Base-by-base conservation (phyloP, 352 stramenopile species). In the Globisporangium carolinianum region DNA sequence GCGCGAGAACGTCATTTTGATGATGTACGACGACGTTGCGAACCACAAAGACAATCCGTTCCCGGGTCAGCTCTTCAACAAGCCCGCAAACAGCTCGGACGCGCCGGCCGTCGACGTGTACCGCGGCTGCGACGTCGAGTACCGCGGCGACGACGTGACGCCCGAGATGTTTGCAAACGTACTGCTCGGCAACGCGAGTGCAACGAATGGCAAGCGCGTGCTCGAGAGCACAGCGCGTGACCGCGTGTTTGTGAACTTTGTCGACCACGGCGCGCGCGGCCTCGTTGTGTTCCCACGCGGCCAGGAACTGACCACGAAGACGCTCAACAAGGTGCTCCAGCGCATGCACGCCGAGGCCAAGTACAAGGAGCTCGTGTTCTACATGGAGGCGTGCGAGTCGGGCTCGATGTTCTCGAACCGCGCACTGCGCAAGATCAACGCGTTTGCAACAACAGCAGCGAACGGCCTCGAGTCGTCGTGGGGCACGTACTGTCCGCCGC, bases 11-110 rank as follows among this genome's bases (percentile, higher is more conserved):
- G 87, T 97, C 41, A 80, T 97, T 57, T 79, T 96, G 45, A 96
- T 97, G 88, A 96, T 93, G 83, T 96, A 94, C 71, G 87, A 97
- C 65, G 91, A 97, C 62, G 83, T 91, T n/a, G 87, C 89, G 0
- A 66, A 65, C 58, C 73, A 81, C 66, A 48, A 74, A n/a, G 61
- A 75, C 37, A 97, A 97, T 53, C 89, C 91, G 35, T 94, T 93
- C 62, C 81, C 82, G 0, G 91, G 89, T 3, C 70, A 93, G 71
- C 70, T 97, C 2, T 97, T 90, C 64, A 97, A 97, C 67, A 77
- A 86, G 14, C 89, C 89, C 17, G 74, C 72, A 17, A 75, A 85
- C 47, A 67, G 52, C 2, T 69, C 58, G 7, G 60, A 60, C 36
- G 63, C 68, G 4, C 55, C 72, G 8, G 69, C 83, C 4, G 71